These are phyloP conservation scores for Epithemia pelagica DNA, from an alignment of 108 stramenopile genomes.

Conservation along the genomic window DNA sequence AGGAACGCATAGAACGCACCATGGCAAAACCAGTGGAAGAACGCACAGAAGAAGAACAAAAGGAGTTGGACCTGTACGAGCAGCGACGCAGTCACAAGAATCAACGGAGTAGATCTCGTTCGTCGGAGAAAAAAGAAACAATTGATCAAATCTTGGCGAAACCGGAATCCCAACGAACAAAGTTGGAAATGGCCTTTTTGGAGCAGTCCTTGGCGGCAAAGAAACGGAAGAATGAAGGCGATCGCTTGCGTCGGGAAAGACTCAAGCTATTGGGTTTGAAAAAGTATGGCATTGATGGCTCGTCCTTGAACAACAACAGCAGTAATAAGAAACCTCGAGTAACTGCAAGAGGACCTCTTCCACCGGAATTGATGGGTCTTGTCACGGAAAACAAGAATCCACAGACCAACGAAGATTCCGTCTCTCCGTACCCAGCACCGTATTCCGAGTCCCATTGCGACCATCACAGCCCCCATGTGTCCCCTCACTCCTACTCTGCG, in stretches of 20 bases:
- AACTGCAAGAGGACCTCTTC: conserved; percentile 19
- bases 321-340: conserved; percentile 10
- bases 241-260: conserved; percentile 38
- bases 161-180: conserved; percentile 32
- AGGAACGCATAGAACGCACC: conserved; percentile 25
- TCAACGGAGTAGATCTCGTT: conserved; percentile 37
- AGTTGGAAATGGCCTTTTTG: conserved; percentile 39
- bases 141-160: conserved; percentile 42
- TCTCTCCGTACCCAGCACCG: too few relatives aligned
- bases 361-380: neutral
- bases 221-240: conserved; percentile 58
- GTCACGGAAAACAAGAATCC: too few relatives aligned
- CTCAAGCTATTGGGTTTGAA: conserved; percentile 36
- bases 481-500: too few relatives aligned
- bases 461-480: too few relatives aligned
- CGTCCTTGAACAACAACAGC: neutral
- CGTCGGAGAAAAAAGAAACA: conserved; percentile 46
- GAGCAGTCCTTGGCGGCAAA: conserved; percentile 27
- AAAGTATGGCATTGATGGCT: neutral
- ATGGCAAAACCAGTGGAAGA: conserved; percentile 22
- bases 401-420: too few relatives aligned
- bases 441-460: too few relatives aligned
- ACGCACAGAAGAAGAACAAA: conserved; percentile 36
- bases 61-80: conserved; percentile 30
- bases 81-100: conserved; percentile 48